Evolutionary conservation across 1,284 basidiomycete genomes (phyloP), one percentile per base, ranked within the genome.

Genomic region (Pseudozyma pruni): DNA sequence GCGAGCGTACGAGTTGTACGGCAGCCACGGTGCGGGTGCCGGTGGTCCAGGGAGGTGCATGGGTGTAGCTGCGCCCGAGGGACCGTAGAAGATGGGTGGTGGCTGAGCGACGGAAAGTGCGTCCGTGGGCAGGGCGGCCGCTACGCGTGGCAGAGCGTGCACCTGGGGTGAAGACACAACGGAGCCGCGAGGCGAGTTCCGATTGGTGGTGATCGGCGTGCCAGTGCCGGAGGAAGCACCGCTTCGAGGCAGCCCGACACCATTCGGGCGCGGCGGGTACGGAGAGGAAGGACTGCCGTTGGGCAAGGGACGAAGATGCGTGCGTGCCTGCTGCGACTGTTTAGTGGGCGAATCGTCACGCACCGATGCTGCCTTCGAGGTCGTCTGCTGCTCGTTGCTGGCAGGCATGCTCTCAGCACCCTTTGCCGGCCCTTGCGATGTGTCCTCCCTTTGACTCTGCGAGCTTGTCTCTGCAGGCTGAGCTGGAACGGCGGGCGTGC

Each of bases 171-270:
- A 59, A 1, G 56, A 51, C 7, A 43, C 35, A 3, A 59, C 43
- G 6, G 49, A 59, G 37, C 49, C 49, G 8, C 56, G 44, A 10
- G 57, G 57, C 16, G 57, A 59, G 39, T 27, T 42, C 14, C 57
- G 43, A 31, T 46, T 59, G 32, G 56, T 59, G 29, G 56, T 59
- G 29, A 19, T 19, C 2, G 57, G 49, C 2, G 57, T 59, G 10
- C 38, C 47, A 1, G 39, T 31, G 11, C 47, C 47, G 8, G 47
- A 50, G 13, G 38, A 50, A 7, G 43, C 38, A 37, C 48, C 42
- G 39, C 47, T 41, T 25, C 40, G 40, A 31, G 47, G n/a, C 5
- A 31, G 22, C n/a, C 29, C 16, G 1, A 34, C 22, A 14, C 50
- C 50, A 20, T 52, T 52, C 19, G 50, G 34, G 7, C 35, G 33